Base-by-base conservation (phyloP, 768 basidiomycete genomes). In the Plicaturopsis crispa region DNA sequence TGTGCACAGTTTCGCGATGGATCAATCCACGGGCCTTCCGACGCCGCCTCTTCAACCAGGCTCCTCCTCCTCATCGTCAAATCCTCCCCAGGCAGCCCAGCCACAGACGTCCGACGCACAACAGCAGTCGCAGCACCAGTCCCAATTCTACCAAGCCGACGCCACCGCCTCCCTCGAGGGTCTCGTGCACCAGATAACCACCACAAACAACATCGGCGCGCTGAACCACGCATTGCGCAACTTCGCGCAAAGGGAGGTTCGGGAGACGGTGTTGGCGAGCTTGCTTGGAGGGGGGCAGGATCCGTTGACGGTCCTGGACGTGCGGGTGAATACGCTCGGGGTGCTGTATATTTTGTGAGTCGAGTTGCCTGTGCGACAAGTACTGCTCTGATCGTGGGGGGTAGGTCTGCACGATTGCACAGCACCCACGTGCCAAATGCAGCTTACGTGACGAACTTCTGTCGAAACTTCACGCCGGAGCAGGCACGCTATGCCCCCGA, bases 331-430 rank as follows among this genome's bases (percentile, higher is more conserved):
- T 52, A 80, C 84, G 1, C 55, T 89, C 3, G 81, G 77, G 0
- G 69, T 77, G 30, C 55, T 89, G 30, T 82, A 78, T 48, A 84
- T 90, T 31, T 53, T 90, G 86, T 88, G 47, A 60, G 82, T 66
- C 5, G 28, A 21, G 6, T 28, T n/a, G 28, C 28, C 28, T 30
- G 28, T 30, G 28, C 10, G 28, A 30, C n/a, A 30, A 10, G 10
- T 30, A 30, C 10, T 10, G 28, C 28, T 26, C 14, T 28, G 20
- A 2, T 13, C n/a, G 8, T 12, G 8, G 8, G 8, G 19, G 26
- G 18, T 22, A 86, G 84, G 42, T 74, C 75, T 5, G 80, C 83
- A 19, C 68, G 84, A 49, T 47, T 85, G 48, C 26, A 28, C 26
- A 8, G 10, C 14, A 28, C 26, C 8, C 58, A 57, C 39, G 51